Evolutionary conservation across 2,329 filamentous ascomycete species (phyloP).

Genomic region (Neocucurbitaria cava): DNA sequence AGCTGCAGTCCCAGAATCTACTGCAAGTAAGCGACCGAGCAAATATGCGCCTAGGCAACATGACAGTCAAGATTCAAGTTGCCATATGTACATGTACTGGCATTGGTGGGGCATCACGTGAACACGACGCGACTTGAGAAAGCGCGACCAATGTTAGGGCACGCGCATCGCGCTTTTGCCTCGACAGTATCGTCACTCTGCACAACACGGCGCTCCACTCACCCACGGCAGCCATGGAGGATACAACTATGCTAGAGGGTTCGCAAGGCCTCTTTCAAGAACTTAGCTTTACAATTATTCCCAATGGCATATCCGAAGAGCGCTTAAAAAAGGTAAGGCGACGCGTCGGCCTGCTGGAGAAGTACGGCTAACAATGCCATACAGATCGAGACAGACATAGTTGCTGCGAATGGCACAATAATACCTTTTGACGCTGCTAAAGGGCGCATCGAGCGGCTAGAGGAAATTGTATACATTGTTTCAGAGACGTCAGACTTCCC

Average conservation of each 20-base stretch:
- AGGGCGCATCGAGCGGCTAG: conserved; percentile 50
- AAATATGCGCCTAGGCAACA: not conserved
- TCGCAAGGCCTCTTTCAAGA: conserved; percentile 48
- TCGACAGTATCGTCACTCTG: conserved; percentile 6
- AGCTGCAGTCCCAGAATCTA: not conserved
- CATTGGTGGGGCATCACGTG: conserved; percentile 22
- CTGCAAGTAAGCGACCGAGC: not conserved
- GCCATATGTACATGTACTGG: too few relatives aligned
- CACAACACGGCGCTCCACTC: conserved; percentile 6
- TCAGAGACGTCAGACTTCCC: conserved; percentile 88
- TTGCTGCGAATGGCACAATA: conserved; percentile 58
- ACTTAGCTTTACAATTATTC: conserved; percentile 53
- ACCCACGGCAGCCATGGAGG: conserved; percentile 35
- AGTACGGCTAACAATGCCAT: conserved; percentile 22
- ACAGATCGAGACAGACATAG: conserved; percentile 57
- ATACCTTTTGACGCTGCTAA: conserved; percentile 48
- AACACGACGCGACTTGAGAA: conserved; percentile 11
- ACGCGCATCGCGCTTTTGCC: conserved; percentile 10
- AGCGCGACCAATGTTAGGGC: conserved; percentile 6
- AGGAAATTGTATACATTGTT: conserved; percentile 68
- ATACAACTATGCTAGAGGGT: conserved; percentile 39
- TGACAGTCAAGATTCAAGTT: conserved; percentile 1
- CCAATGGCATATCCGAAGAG: conserved; percentile 44
- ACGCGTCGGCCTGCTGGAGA: conserved; percentile 21
- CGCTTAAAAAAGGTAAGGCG: conserved; percentile 33